These are phyloP conservation scores for Oryza glumipatula DNA, from an alignment of 176 grass and related monocot species.

Conservation along the genomic window DNA sequence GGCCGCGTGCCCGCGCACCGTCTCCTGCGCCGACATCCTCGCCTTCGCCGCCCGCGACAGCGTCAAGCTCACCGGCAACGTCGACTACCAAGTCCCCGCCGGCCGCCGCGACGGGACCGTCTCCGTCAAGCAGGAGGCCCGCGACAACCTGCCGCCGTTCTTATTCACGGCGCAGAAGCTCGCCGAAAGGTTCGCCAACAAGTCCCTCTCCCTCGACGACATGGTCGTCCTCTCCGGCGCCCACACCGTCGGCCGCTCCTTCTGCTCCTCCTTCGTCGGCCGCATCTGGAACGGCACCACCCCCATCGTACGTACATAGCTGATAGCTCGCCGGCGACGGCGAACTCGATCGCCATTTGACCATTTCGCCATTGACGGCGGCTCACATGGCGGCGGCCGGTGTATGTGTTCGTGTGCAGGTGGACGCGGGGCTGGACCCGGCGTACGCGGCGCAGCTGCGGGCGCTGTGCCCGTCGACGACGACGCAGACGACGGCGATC, in stretches of 20 bases:
- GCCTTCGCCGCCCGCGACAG: conserved; percentile 74
- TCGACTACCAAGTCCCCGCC: conserved; percentile 54
- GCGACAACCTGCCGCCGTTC: conserved; percentile 17
- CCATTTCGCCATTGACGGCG: too few relatives aligned
- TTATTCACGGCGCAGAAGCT: conserved; percentile 18
- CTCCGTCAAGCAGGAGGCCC: neutral
- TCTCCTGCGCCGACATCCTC: conserved; percentile 73
- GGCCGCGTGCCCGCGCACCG: conserved; percentile 40
- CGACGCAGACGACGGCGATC: neutral
- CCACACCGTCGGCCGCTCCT: conserved; percentile 56
- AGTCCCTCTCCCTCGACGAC: conserved; percentile 40
- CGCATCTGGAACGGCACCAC: conserved; percentile 36
- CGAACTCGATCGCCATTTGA: too few relatives aligned
- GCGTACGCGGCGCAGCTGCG: conserved; percentile 52
- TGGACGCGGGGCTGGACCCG: conserved; percentile 46
- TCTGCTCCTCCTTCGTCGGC: conserved; percentile 34
- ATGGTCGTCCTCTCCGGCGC: conserved; percentile 66
- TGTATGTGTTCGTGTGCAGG: too few relatives aligned
- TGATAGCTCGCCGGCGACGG: too few relatives aligned
- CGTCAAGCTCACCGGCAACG: conserved; percentile 64
- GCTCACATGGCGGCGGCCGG: too few relatives aligned
- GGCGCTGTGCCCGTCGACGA: conserved; percentile 47
- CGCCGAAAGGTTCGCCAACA: conserved; percentile 12
- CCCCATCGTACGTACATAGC: conserved; percentile 16
- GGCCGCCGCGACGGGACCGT: conserved; percentile 58